Evolutionary conservation across 139 green algal genomes (phyloP), one percentile per base, ranked within the genome.

Genomic region (Bryopsis sp.): DNA sequence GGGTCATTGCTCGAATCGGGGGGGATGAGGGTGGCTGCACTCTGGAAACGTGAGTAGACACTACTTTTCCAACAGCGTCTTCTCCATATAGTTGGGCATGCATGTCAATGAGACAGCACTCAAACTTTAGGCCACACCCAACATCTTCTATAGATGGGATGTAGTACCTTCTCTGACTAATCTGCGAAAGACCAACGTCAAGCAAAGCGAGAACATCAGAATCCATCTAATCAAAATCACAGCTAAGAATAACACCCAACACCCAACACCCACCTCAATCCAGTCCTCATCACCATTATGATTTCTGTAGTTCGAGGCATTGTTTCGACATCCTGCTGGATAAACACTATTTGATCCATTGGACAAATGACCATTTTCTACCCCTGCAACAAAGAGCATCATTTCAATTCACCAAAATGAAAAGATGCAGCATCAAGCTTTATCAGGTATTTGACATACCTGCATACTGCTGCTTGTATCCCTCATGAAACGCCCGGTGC

Each of bases 401-500:
- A n/a, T n/a, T n/a, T n/a, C n/a, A n/a, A n/a, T n/a, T n/a, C n/a
- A n/a, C n/a, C n/a, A n/a, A n/a, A n/a, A n/a, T n/a, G n/a, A n/a
- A n/a, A n/a, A n/a, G n/a, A n/a, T n/a, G n/a, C n/a, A n/a, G n/a
- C n/a, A n/a, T n/a, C n/a, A n/a, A n/a, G n/a, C n/a, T n/a, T n/a
- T n/a, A n/a, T n/a, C n/a, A n/a, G n/a, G n/a, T n/a, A n/a, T n/a
- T n/a, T n/a, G n/a, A n/a, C n/a, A n/a, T n/a, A n/a, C n/a, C n/a
- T n/a, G n/a, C n/a, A n/a, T n/a, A n/a, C n/a, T n/a, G n/a, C n/a
- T n/a, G n/a, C n/a, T n/a, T n/a, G n/a, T n/a, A n/a, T n/a, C n/a
- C n/a, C n/a, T n/a, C n/a, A 73, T 97, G 92, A 66, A 96, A 88
- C 47, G 93, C 85, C 32, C 81, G 84, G 80, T 98, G 92, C 61